A percentile compares a stretch with the other conserved stretches of the same genome.
phyloP scores from a whole-genome alignment of 768 basidiomycete genomes.

The Termitomyces sp. region DNA sequence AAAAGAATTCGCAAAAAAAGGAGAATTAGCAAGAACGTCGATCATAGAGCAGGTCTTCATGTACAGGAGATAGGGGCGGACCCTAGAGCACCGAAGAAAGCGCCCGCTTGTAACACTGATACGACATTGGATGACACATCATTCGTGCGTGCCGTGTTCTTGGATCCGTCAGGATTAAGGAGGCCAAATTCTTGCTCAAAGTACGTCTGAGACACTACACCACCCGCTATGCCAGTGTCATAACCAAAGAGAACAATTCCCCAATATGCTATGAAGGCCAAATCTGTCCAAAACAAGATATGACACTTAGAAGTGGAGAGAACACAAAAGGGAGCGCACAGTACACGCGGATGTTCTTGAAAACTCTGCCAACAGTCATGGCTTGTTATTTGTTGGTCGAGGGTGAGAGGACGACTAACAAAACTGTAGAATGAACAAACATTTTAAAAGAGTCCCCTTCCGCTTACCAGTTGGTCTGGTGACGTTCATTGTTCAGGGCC shows the following conservation, averaged over 20 bases:
- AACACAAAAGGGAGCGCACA: slow-evolving; percentile 35
- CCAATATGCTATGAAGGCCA: slow-evolving; percentile 75
- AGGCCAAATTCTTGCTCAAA: slow-evolving; percentile 67
- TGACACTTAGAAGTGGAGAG: not conserved
- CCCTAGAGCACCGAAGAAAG: slow-evolving; percentile 82
- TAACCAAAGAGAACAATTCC: slow-evolving; percentile 84
- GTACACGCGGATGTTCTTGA: slow-evolving; percentile 65
- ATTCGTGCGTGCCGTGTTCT: slow-evolving; percentile 36
- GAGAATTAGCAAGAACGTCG: not conserved
- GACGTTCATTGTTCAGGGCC: not conserved
- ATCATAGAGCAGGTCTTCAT: slow-evolving; percentile 16
- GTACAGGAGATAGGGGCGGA: slow-evolving; percentile 69
- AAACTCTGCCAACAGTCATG: slow-evolving; percentile 14
- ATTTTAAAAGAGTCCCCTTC: not conserved
- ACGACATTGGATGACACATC: slow-evolving; percentile 80
- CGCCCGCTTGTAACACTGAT: slow-evolving; percentile 82
- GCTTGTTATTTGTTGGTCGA: not conserved
- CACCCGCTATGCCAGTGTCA: slow-evolving; percentile 49
- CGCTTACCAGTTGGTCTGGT: not conserved
- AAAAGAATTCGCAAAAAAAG: not conserved
- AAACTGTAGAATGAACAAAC: not conserved
- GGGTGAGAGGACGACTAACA: not conserved
- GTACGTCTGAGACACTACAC: slow-evolving; percentile 57
- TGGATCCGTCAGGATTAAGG: slow-evolving; percentile 37
- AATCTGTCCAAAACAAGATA: slow-evolving; percentile 38